These are phyloP conservation scores for Chlorencoelia australis DNA, from an alignment of 2,329 filamentous ascomycete genomes.

Conservation along the genomic window DNA sequence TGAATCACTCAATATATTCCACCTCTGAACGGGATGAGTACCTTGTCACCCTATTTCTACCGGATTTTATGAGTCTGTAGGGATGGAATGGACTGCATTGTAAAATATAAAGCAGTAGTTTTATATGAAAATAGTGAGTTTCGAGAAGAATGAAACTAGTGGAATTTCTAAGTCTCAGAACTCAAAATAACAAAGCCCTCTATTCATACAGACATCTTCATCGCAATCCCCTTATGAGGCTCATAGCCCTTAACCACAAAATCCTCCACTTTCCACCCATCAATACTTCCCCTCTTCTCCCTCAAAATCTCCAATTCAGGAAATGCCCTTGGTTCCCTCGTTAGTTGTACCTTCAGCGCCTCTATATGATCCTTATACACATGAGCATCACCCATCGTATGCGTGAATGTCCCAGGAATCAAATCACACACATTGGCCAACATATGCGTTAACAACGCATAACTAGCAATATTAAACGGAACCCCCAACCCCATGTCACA, in stretches of 20 bases:
- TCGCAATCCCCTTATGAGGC: slow-evolving; percentile 82
- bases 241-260: slow-evolving; percentile 82
- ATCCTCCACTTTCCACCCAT: slow-evolving; percentile 83
- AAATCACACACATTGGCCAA: slow-evolving; percentile 79
- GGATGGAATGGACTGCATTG: no score
- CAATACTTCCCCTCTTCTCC: slow-evolving; percentile 63
- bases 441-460: slow-evolving; percentile 92
- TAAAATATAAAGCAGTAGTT: no score
- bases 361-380: slow-evolving; percentile 91
- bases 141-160: no score
- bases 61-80: no score
- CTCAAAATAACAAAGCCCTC: background rate
- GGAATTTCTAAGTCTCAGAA: no score
- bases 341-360: slow-evolving; percentile 70
- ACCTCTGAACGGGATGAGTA: no score
- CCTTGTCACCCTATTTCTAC: no score
- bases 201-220: slow-evolving; percentile 86
- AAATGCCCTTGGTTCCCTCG: slow-evolving; percentile 70
- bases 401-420: slow-evolving; percentile 76
- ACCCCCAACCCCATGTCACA: slow-evolving; percentile 95
- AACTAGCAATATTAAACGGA: slow-evolving; percentile 95
- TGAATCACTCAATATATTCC: no score
- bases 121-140: no score
- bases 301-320: slow-evolving; percentile 65
- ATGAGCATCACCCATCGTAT: slow-evolving; percentile 98